Percentiles rank a stretch among this genome's conserved stretches.
Evolutionary conservation across 148 eudicot species (phyloP).

Genomic region (Camellia sinensis): DNA sequence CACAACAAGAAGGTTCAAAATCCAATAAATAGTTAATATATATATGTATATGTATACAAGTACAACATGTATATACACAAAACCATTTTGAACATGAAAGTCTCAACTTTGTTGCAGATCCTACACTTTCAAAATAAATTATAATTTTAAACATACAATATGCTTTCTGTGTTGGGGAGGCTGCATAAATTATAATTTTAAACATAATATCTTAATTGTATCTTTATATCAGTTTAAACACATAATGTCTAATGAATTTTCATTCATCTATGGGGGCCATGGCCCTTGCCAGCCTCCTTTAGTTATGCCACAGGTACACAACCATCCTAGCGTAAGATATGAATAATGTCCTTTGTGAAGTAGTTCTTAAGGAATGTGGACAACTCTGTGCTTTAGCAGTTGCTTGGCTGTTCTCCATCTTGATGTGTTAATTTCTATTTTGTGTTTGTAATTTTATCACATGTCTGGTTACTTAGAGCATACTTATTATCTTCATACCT

Average conservation of each 20-base stretch:
- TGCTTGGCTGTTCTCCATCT: neutral
- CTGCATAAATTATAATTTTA: too few relatives aligned
- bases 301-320: neutral
- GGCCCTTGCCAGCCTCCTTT: neutral
- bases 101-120: neutral
- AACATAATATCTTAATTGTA: neutral
- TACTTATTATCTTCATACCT: neutral
- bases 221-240: neutral
- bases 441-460: neutral
- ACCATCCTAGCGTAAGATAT: neutral
- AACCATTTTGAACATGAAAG: neutral
- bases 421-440: conserved; percentile 4
- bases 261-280: neutral
- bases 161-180: too few relatives aligned
- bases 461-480: neutral
- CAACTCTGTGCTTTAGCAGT: neutral
- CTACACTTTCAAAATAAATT: too few relatives aligned
- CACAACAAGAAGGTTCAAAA: too few relatives aligned
- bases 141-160: too few relatives aligned
- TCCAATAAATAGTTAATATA: too few relatives aligned
- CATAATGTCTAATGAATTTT: neutral
- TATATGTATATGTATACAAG: too few relatives aligned
- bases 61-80: neutral
- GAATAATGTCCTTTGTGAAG: neutral
- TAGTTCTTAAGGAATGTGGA: neutral